Percentiles rank a stretch among this genome's conserved stretches.
These are phyloP conservation scores for Microstegium vimineum DNA, from an alignment of 176 grass and related monocot genomes.

Conservation along the genomic window DNA sequence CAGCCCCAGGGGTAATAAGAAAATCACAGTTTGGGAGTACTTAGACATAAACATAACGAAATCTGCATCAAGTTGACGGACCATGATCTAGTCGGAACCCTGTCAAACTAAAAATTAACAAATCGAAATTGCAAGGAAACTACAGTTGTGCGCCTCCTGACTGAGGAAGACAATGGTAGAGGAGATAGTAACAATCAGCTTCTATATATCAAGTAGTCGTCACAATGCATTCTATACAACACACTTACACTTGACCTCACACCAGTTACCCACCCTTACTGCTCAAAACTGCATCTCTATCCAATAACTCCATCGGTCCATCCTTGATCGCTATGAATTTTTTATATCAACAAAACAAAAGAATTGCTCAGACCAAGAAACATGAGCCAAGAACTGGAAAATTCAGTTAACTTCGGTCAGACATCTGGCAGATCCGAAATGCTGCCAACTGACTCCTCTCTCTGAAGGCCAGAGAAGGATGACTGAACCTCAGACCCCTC, in stretches of 20 bases:
- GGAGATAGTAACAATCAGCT: constrained; percentile 26
- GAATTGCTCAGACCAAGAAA: constrained; percentile 9
- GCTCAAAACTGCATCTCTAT: constrained; percentile 42
- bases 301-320: constrained; percentile 1
- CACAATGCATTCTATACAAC: constrained; percentile 40
- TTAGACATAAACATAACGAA: no score
- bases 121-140: no score
- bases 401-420: constrained; percentile 25
- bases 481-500: constrained; percentile 60
- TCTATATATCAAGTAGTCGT: constrained; percentile 42
- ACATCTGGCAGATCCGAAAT: constrained; percentile 63
- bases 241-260: constrained; percentile 41
- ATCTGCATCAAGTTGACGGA: no score
- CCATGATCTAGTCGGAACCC: no score
- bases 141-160: no score
- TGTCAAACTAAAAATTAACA: no score
- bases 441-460: constrained; percentile 70
- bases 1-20: no score
- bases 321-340: constrained; percentile 1
- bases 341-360: constrained; percentile 50
- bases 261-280: constrained; percentile 14
- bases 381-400: not conserved
- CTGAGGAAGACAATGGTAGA: not conserved
- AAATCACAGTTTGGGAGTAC: no score
- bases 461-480: constrained; percentile 50